Base-by-base conservation (phyloP, 805 yeast genomes). In the Saturnispora saitoi region DNA sequence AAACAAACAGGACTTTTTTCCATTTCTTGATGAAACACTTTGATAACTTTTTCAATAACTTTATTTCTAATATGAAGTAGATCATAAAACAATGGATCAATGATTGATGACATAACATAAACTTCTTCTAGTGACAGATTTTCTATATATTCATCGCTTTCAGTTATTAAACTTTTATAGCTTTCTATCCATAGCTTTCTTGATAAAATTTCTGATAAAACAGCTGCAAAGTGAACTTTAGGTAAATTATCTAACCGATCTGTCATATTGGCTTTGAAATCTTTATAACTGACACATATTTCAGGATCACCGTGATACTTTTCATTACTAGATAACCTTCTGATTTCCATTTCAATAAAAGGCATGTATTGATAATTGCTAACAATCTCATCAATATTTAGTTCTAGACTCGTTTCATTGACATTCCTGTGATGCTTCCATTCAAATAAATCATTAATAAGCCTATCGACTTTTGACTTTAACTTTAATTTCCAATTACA, bases 11-110 rank as follows among this genome's bases (percentile, higher is more conserved):
- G 38, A 11, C 17, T 9, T 5, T 19, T n/a, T 6, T 17, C 19
- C 4, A 34, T 15, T 17, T 34, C 38, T 34, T 34, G 14, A 10
- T 19, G 24, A 15, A 22, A 43, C 12, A 6, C 24, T 11, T 32
- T 14, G 9, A 43, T 11, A 15, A 43, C 46, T 5, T 15, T 26
- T 15, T 43, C 12, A 1, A 41, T 43, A 10, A 43, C 40, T 7
- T n/a, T 32, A 14, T 24, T 14, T 32, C 46, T 22, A 14, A 43
- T 34, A 29, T 26, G 31, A 17, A 43, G 34, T 34, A 43, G 34
- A 17, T 43, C 40, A 26, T 32, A 32, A 34, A 43, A 43, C 10
- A 43, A 10, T n/a, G 46, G 46, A 17, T 43, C 46, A 12, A 43
- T 29, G 22, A 34, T n/a, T 24, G 46, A 43, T 28, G 24, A 12